These are phyloP conservation scores for Trichophyton verrucosum DNA, from an alignment of 2,329 filamentous ascomycete genomes.

Conservation along the genomic window DNA sequence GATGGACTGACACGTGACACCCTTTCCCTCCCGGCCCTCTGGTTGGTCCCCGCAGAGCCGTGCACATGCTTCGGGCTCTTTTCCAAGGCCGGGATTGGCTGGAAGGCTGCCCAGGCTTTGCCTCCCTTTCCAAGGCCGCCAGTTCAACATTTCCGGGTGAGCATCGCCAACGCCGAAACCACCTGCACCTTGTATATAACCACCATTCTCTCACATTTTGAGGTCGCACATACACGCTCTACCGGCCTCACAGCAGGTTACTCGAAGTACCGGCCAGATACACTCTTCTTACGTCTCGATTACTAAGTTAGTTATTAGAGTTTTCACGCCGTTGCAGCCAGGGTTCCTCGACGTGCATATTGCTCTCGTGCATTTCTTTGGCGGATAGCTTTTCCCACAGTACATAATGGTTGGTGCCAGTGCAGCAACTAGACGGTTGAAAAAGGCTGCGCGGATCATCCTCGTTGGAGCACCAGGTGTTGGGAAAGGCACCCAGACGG, in stretches of 20 bases:
- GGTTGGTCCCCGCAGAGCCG: not conserved
- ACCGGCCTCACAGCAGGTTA: not conserved
- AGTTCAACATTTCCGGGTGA: not conserved
- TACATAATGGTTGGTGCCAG: slow-evolving; percentile 7
- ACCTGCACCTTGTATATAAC: no score
- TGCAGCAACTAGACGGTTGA: slow-evolving; percentile 42
- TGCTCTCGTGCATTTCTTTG: not conserved
- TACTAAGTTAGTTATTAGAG: not conserved
- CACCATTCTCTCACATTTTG: no score
- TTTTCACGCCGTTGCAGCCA: not conserved
- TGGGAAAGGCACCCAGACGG: slow-evolving; percentile 91
- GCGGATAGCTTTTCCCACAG: not conserved
- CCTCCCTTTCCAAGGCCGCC: no score
- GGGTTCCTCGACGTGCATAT: not conserved
- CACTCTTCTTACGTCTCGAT: not conserved
- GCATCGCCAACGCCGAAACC: not conserved
- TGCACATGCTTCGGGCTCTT: not conserved
- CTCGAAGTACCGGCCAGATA: not conserved
- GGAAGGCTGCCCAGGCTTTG: no score
- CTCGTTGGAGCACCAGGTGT: slow-evolving; percentile 92
- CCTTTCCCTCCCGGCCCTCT: not conserved
- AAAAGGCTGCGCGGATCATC: slow-evolving; percentile 78
- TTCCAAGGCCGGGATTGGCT: no score
- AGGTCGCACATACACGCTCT: not conserved
- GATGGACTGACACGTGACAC: not conserved